These are phyloP conservation scores for Coemansia sp. DNA, from an alignment of 192 early-diverging fungal genomes.

Conservation along the genomic window DNA sequence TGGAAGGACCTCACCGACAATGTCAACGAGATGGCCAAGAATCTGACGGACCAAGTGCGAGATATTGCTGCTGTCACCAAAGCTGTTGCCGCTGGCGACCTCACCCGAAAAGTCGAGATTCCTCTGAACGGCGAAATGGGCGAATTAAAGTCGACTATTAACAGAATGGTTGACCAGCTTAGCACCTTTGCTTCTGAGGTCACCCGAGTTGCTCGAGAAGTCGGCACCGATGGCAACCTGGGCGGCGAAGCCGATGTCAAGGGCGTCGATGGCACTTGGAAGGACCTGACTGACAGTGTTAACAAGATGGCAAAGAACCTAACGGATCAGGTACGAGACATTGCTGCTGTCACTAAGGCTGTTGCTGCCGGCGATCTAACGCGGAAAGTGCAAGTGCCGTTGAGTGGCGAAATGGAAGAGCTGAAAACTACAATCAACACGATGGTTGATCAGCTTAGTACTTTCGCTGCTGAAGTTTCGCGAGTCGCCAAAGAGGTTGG, in stretches of 20 bases:
- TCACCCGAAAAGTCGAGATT: conserved; percentile 57
- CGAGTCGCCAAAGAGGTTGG: conserved; percentile 60
- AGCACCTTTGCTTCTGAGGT: conserved; percentile 21
- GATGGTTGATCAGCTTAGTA: conserved; percentile 54
- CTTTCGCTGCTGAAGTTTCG: conserved; percentile 55
- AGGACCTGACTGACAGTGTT: conserved; percentile 47
- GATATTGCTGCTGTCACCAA: conserved; percentile 60
- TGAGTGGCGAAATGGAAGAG: conserved; percentile 61
- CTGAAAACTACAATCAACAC: conserved; percentile 55
- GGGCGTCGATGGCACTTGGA: conserved; percentile 17
- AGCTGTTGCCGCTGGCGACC: conserved; percentile 61
- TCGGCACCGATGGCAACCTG: conserved; percentile 31
- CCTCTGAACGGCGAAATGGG: conserved; percentile 59
- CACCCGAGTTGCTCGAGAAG: conserved; percentile 67
- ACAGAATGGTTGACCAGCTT: conserved; percentile 36
- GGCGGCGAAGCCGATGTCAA: conserved; percentile 20
- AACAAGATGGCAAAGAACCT: conserved; percentile 60
- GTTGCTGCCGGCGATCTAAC: conserved; percentile 62
- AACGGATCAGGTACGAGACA: conserved; percentile 57
- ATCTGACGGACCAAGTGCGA: conserved; percentile 60
- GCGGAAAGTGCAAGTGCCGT: conserved; percentile 57
- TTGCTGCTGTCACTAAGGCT: conserved; percentile 58
- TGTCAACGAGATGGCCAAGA: conserved; percentile 63
- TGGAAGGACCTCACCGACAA: conserved; percentile 61
- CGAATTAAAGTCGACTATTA: conserved; percentile 26